These are phyloP conservation scores for Lactarius evosmus DNA, from an alignment of 768 basidiomycete genomes.

Conservation along the genomic window DNA sequence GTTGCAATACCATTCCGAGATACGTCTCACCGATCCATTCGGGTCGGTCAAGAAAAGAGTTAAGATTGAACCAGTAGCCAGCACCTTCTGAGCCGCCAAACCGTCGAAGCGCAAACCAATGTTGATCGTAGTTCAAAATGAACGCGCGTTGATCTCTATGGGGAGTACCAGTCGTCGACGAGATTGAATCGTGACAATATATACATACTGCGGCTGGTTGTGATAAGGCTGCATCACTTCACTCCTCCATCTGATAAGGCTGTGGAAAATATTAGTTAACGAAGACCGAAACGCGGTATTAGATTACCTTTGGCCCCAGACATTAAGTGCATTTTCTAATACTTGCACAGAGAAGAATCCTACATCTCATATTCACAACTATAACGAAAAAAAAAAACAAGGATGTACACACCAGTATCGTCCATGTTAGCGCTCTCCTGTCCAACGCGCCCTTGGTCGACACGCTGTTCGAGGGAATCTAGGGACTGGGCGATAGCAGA, in stretches of 20 bases:
- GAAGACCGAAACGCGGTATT: not conserved
- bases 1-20: slow-evolving; percentile 80
- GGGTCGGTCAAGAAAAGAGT: slow-evolving; percentile 66
- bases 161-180: slow-evolving; percentile 18
- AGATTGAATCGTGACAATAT: slow-evolving; percentile 4
- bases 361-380: slow-evolving; percentile 32
- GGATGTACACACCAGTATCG: slow-evolving; percentile 61
- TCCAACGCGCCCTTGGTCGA: slow-evolving; percentile 46
- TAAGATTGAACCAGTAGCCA: slow-evolving; percentile 87
- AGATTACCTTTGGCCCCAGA: slow-evolving; percentile 76
- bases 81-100: slow-evolving; percentile 59
- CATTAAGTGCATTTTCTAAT: slow-evolving; percentile 74
- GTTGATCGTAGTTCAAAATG: slow-evolving; percentile 79
- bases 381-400: not conserved
- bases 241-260: slow-evolving; percentile 81
- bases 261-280: slow-evolving; percentile 31
- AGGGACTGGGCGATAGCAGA: slow-evolving; percentile 67
- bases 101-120: slow-evolving; percentile 86
- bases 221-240: slow-evolving; percentile 79
- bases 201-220: slow-evolving; percentile 67
- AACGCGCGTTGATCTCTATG: slow-evolving; percentile 78
- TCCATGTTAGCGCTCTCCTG: slow-evolving; percentile 78
- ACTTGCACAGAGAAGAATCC: slow-evolving; percentile 94
- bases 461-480: slow-evolving; percentile 62
- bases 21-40: slow-evolving; percentile 84